Evolutionary conservation across 1,284 basidiomycete genomes (phyloP).

Genomic region (Trichosporon faecale): DNA sequence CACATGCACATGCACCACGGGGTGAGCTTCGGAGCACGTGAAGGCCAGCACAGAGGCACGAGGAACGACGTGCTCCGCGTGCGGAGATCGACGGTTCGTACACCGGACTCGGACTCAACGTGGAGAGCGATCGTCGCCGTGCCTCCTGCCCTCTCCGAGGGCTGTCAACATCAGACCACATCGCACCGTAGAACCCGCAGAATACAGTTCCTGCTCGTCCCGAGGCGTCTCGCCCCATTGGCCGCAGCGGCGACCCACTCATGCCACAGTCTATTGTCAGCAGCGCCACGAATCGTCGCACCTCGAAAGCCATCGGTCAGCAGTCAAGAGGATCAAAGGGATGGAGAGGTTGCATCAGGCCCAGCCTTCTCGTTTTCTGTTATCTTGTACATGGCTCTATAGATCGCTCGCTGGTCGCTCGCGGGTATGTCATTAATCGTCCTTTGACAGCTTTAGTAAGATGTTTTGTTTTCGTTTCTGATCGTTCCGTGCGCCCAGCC

Average conservation of each 20-base stretch:
- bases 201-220: not conserved
- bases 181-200: not conserved
- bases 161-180: too few relatives aligned
- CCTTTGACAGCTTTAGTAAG: not conserved
- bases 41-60: not conserved
- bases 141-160: not conserved
- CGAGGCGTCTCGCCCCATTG: not conserved
- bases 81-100: not conserved
- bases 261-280: not conserved
- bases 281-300: not conserved
- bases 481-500: not conserved
- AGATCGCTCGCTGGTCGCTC: not conserved
- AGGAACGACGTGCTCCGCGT: not conserved
- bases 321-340: not conserved
- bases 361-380: not conserved
- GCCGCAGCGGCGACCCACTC: not conserved
- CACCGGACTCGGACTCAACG: not conserved
- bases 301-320: too few relatives aligned
- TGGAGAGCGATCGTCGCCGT: not conserved
- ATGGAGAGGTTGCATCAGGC: not conserved
- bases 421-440: conserved; percentile 7
- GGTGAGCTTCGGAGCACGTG: not conserved
- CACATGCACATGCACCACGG: too few relatives aligned
- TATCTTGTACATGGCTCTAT: conserved; percentile 4
- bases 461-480: not conserved